Base-by-base conservation (phyloP, 371 early-diverging fungal species). In the Zychaea mexicana region DNA sequence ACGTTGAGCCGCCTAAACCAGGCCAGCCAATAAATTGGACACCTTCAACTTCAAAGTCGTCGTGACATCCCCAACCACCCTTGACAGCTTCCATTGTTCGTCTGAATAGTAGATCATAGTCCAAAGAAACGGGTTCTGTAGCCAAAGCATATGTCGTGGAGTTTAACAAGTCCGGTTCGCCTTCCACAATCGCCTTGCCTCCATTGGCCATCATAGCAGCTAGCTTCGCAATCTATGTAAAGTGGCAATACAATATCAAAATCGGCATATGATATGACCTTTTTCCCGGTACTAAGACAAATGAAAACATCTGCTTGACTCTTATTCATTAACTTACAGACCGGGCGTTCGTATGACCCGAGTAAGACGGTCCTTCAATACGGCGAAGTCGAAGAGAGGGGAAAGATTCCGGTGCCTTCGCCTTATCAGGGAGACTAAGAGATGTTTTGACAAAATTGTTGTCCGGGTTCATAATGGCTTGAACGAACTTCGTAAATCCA, bases 131-230 rank as follows among this genome's bases (percentile, higher is more conserved):
- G 0, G 24, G 57, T 26, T 60, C 47, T 0, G 78, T 73, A 1
- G 74, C 78, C 19, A 64, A 56, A 21, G 68, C 52, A 38, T 70
- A 77, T 13, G 71, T 68, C 9, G 62, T 49, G 0, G 42, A 4
- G 52, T 62, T 61, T 6, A 84, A 27, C 15, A 85, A 66, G 33
- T 74, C 57, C 1, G 83, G 83, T 46, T 85, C 82, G 0, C 73
- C 74, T 0, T 56, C 45, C 30, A 65, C 72, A 22, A 83, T 66
- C 0, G 88, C 72, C 21, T 76, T 58, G 19, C 92, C 92, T 21
- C 73, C 58, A 65, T 89, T 90, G 21, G 88, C 86, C 85, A 90
- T 80, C 63, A 89, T 76, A 17, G 89, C 86, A 30, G 82, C 87
- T 30, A 90, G 64, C 49, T 78, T 82, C 2, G 85, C 90, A 15